phyloP scores from a whole-genome alignment of 495 filamentous ascomycete genomes.

The Haplographium delicatum region DNA sequence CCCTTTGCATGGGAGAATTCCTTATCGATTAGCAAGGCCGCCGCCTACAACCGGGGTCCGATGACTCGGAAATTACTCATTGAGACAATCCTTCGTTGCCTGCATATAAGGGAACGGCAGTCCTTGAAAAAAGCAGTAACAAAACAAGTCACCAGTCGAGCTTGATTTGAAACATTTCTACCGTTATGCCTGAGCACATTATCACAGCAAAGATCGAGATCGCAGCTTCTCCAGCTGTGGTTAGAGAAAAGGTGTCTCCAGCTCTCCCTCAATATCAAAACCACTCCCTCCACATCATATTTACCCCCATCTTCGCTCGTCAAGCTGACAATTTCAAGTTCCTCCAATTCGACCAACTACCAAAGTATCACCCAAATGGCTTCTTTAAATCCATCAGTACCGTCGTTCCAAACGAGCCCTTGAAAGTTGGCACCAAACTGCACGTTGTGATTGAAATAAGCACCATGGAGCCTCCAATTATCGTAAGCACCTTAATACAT shows the following conservation, averaged over 20 bases:
- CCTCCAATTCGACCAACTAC: neutral
- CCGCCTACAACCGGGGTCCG: too few relatives aligned
- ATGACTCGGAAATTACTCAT: too few relatives aligned
- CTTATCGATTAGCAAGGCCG: too few relatives aligned
- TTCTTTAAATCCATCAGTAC: neutral
- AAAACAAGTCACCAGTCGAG: neutral
- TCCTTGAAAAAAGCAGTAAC: neutral
- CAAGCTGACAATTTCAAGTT: neutral
- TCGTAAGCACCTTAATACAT: neutral
- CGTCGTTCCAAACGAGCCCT: slow-evolving; percentile 27
- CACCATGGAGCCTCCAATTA: neutral
- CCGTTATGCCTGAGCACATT: neutral
- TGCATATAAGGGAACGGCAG: neutral
- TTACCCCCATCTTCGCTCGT: too few relatives aligned
- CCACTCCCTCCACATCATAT: too few relatives aligned
- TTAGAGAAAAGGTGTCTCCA: neutral
- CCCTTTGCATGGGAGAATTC: too few relatives aligned
- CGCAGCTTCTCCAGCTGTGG: neutral
- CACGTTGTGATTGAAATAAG: neutral
- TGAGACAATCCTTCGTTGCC: too few relatives aligned
- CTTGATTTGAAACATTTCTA: neutral
- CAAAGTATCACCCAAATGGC: neutral
- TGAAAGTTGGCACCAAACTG: neutral
- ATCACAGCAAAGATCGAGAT: neutral
- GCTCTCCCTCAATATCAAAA: neutral